A percentile compares a stretch with the other conserved stretches of the same genome.
phyloP scores from a whole-genome alignment of 495 filamentous ascomycete genomes.

The Penicillium silybi region DNA sequence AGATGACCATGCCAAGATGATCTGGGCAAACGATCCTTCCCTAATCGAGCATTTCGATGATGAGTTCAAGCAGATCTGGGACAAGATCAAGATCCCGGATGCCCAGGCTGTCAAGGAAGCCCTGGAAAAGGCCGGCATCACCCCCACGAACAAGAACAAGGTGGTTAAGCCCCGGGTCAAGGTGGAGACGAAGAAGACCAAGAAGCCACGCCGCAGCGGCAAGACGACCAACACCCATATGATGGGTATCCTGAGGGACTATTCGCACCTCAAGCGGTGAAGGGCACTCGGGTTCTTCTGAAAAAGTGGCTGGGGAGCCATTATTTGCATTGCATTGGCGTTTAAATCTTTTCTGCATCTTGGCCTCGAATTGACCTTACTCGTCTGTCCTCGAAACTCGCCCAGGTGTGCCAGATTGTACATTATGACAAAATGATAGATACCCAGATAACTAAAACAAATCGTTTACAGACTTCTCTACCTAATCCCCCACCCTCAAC shows the following conservation, averaged over 20 bases:
- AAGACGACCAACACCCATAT: constrained; percentile 94
- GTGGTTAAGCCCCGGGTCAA: constrained; percentile 55
- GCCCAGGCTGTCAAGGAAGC: constrained; percentile 70
- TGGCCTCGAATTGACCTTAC: background rate
- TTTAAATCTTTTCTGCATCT: constrained; percentile 5
- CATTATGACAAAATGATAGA: constrained; percentile 25
- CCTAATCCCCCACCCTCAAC: background rate
- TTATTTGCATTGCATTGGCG: constrained; percentile 22
- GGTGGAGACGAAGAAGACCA: constrained; percentile 55
- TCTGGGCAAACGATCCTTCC: constrained; percentile 84
- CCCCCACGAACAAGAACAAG: constrained; percentile 72
- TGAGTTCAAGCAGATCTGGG: constrained; percentile 81
- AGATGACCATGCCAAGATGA: constrained; percentile 76
- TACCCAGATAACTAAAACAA: constrained; percentile 25
- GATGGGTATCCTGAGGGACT: constrained; percentile 81
- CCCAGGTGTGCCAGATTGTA: constrained; percentile 13
- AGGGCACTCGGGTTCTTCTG: background rate
- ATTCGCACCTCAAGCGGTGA: constrained; percentile 58
- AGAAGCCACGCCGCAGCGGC: constrained; percentile 65
- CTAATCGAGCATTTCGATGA: constrained; percentile 71
- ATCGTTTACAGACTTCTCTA: background rate
- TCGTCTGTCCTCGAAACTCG: background rate
- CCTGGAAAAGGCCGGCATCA: constrained; percentile 67
- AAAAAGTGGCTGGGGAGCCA: background rate
- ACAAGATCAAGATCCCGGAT: constrained; percentile 71